phyloP scores from a whole-genome alignment of 208 protist genomes.

The Trypanosoma theileri region DNA sequence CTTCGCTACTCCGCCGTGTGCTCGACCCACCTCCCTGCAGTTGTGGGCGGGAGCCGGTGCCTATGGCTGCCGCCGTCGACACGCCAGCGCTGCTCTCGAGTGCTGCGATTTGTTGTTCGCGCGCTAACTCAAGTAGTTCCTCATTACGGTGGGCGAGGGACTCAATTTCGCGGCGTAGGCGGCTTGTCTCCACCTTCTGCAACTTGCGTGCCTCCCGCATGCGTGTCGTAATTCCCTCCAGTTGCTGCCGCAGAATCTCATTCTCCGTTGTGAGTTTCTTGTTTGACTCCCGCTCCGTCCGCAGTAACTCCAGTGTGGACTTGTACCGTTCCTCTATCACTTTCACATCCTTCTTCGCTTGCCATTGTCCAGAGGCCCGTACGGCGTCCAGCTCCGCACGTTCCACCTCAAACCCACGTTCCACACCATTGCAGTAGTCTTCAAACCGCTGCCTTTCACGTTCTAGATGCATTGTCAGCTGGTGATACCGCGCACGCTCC shows the following conservation, averaged over 20 bases:
- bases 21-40: not conserved
- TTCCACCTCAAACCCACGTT: constrained; percentile 76
- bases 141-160: constrained; percentile 81
- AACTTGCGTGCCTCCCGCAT: constrained; percentile 66
- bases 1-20: constrained; percentile 8
- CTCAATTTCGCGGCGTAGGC: constrained; percentile 81
- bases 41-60: constrained; percentile 3
- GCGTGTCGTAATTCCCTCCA: constrained; percentile 72
- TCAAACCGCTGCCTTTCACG: constrained; percentile 82
- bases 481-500: constrained; percentile 68
- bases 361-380: constrained; percentile 47
- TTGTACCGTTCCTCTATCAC: constrained; percentile 74
- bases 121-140: constrained; percentile 74
- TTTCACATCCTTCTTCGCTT: constrained; percentile 63
- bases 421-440: constrained; percentile 43
- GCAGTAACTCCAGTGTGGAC: constrained; percentile 62
- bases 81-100: constrained; percentile 33
- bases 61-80: not conserved
- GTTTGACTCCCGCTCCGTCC: constrained; percentile 72
- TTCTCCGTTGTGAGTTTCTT: constrained; percentile 72
- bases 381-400: constrained; percentile 43
- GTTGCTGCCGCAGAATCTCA: constrained; percentile 70
- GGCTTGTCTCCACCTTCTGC: constrained; percentile 70
- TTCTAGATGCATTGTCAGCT: constrained; percentile 63
- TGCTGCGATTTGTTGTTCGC: constrained; percentile 62